Evolutionary conservation across 208 protist species (phyloP), one percentile per base, ranked within the genome.

Genomic region (Entamoeba invadens): DNA sequence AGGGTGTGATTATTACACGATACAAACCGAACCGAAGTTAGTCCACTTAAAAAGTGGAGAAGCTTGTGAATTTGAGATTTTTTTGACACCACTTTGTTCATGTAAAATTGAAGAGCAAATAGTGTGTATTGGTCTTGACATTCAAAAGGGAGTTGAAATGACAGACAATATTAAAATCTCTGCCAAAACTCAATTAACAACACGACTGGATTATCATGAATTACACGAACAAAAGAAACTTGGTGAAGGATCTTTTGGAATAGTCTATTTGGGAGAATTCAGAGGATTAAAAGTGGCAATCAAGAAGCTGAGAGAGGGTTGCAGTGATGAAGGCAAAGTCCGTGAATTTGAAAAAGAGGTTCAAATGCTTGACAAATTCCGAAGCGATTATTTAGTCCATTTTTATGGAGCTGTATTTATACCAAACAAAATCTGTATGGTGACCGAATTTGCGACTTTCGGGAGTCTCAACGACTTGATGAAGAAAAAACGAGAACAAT

Each of bases 371-470:
- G 93, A 46, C 10, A 91, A 87, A 45, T 38, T 96, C 35, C 44
- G 95, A 45, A 95, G 96, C 77, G 95, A 95, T 44, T 96, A 96
- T 87, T 94, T 96, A 25, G 57, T 96, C 4, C 93, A 96, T 25
- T 95, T n/a, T n/a, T n/a, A n/a, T n/a, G n/a, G n/a, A n/a, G n/a
- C n/a, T n/a, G n/a, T n/a, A n/a, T n/a, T n/a, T n/a, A n/a, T n/a
- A n/a, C n/a, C n/a, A n/a, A n/a, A n/a, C n/a, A n/a, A n/a, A n/a
- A n/a, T n/a, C n/a, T 96, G 92, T 45, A 94, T 96, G 35, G 91
- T 96, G 2, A 96, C 95, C 8, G 96, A 96, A 91, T 96, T 93
- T 87, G 45, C 96, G n/a, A n/a, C 47, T 35, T 50, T 51, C 46
- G 95, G 95, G 18, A 94, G 77, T 47, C 35, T 94, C 6, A 35